Base-by-base conservation (phyloP, 345 rosid genomes). In the Capsella bursapastoris region DNA sequence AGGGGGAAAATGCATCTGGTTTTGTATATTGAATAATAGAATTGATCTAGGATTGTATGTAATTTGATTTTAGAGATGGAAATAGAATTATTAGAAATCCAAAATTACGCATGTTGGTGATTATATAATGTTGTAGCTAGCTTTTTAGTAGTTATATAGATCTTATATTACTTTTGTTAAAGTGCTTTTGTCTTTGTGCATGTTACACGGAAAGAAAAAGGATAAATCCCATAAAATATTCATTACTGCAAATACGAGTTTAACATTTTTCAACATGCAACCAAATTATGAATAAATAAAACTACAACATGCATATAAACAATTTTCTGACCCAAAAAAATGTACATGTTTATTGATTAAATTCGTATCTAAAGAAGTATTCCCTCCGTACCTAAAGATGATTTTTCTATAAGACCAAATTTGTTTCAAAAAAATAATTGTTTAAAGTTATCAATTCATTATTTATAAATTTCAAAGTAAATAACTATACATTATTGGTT, bases 171-270 rank as follows among this genome's bases (percentile, higher is more conserved):
- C 29, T 25, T 52, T 34, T 27, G 18, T 62, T 44, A 8, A 66
- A 56, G 52, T 56, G 31, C 28, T 37, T 18, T 68, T 2, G 18
- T 31, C 55, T 76, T 76, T 70, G 51, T 57, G 66, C 12, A 64
- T 32, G 75, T 57, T 38, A 64, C 61, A 70, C 67, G 57, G 28
- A 56, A 63, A 76, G 75, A 56, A 55, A 63, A 74, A 66, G 67
- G 4, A 76, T 44, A 2, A 4, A 44, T 25, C 64, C 43, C n/a
- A 14, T 12, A 25, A 14, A 4, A 52, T 2, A 4, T 35, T 22
- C 25, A 66, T 50, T 22, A 35, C 10, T 34, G 25, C 25, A 2
- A 22, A 22, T 22, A 22, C 25, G 25, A 22, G 25, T 22, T 22
- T 22, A 22, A 22, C 25, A 22, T 22, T 22, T 0, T 0, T 22